phyloP scores from a whole-genome alignment of 106 monocot species.

The Chionographis japonica region DNA sequence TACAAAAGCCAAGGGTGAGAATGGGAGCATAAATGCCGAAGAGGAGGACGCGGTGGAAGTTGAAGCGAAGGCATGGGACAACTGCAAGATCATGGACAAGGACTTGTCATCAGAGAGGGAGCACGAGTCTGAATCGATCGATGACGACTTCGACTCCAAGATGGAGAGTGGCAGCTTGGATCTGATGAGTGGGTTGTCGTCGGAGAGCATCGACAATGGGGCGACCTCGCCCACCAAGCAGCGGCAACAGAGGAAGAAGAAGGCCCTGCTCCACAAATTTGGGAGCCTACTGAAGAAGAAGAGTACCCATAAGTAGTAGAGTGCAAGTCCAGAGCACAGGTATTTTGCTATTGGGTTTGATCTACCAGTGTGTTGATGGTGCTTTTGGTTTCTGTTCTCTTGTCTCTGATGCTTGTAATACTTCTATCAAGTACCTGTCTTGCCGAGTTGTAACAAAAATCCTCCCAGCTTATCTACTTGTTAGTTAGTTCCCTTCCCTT shows the following conservation, averaged over 20 bases:
- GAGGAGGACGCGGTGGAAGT: slow-evolving; percentile 11
- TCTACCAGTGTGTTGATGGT: too few relatives aligned
- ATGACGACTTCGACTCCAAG: slow-evolving; percentile 33
- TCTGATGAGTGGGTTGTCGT: slow-evolving; percentile 22
- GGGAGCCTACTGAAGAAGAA: slow-evolving; percentile 47
- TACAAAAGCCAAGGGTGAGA: slow-evolving; percentile 13
- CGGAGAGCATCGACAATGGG: slow-evolving; percentile 20
- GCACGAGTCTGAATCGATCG: slow-evolving; percentile 29
- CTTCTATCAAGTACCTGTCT: too few relatives aligned
- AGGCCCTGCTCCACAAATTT: slow-evolving; percentile 40
- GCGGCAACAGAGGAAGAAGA: slow-evolving; percentile 48
- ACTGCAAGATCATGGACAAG: slow-evolving; percentile 14
- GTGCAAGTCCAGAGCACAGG: background rate
- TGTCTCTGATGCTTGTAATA: too few relatives aligned
- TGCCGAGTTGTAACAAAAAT: too few relatives aligned
- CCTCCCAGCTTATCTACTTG: too few relatives aligned
- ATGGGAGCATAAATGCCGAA: slow-evolving; percentile 22
- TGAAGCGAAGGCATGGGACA: slow-evolving; percentile 12
- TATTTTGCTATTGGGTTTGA: too few relatives aligned
- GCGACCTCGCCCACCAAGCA: slow-evolving; percentile 20
- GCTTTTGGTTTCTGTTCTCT: too few relatives aligned
- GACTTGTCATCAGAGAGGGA: slow-evolving; percentile 32
- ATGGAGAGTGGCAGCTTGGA: slow-evolving; percentile 30
- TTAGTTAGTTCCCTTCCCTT: too few relatives aligned
- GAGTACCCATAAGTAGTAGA: slow-evolving; percentile 28